Base-by-base conservation (phyloP, 2,329 filamentous ascomycete genomes). In the Penicillium sp. region DNA sequence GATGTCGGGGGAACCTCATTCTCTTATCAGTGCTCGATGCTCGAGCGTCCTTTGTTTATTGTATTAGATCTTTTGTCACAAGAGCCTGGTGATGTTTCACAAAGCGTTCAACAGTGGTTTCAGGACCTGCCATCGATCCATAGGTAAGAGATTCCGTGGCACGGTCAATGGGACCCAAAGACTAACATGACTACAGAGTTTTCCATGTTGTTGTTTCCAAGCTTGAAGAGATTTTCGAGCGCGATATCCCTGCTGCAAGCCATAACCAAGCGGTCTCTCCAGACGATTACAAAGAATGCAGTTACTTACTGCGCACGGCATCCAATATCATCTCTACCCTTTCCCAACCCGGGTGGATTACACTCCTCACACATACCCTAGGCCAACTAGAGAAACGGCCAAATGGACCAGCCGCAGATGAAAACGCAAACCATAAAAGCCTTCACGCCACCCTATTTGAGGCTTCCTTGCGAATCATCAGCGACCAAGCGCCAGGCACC, bases 91-190 rank as follows among this genome's bases (percentile, higher is more conserved):
- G 91, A 93, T 68, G 80, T 90, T 15, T 92, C 89, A 64, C 89
- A 92, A 77, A 89, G 90, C 28, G 87, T 92, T 42, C 90, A 89
- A 69, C 88, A 86, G 53, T 97, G 94, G 93, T 82, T 98, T 3
- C 89, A 91, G 51, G 78, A 80, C 50, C 61, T 78, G 10, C 78
- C 84, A 15, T 85, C 80, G 44, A 77, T 88, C 33, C 81, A 83
- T 58, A 82, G 72, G 79, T 81, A 78, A 70, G 35, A 19, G 17
- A 12, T 54, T 6, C 49, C 5, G 17, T 13, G 7, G 6, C 12
- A 9, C 1, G 15, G 7, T 33, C 51, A 22, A 19, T 38, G 19
- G 26, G 19, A 19, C 15, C n/a, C 15, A n/a, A 7, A 7, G 77
- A 80, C 55, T 67, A 53, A 72, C 50, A 30, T n/a, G 5, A 22